Base-by-base conservation (phyloP, 495 filamentous ascomycete species). In the Astrothelium subdiscretum region DNA sequence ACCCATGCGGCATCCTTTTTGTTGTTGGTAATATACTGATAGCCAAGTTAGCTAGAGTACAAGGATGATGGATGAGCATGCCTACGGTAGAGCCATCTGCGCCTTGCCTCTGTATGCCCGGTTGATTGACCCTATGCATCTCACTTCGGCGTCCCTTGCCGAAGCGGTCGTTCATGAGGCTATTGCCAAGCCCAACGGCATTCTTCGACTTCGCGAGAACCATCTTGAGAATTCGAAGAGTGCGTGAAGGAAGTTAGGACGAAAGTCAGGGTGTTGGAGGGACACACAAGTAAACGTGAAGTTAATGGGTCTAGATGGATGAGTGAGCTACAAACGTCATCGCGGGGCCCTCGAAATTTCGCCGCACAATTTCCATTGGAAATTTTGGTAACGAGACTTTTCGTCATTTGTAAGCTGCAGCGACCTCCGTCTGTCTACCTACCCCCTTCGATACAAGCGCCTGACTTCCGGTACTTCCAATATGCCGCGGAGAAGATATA, bases 201-300 rank as follows among this genome's bases (percentile, higher is more conserved):
- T 89, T 96, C 75, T 97, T 97, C 59, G 90, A 96, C 77, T 99
- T 97, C 75, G 95, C 82, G 62, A 95, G 80, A 71, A 89, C 88
- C 95, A 99, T 99, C 61, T 67, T 84, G 73, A 61, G 67, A 40
- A 57, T 24, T 20, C 29, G 20, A 59, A 59, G 57, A 42, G 54
- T 58, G n/a, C 10, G 54, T 31, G 54, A 15, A 48, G 58, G 58
- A 48, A 26, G n/a, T 15, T 18, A 48, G 20, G 5, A 5, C 5
- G 43, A 48, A 65, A 73, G 60, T 48, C 43, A 48, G n/a, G n/a
- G n/a, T n/a, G n/a, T n/a, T n/a, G n/a, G n/a, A n/a, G n/a, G n/a
- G n/a, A n/a, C n/a, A n/a, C n/a, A n/a, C n/a, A 31, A 31, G 12
- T 58, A 4, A 42, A 27, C 1, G 18, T 1, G 32, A 65, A 8